These are phyloP conservation scores for Paecilomyces sp. DNA, from an alignment of 2,329 filamentous ascomycete genomes.

Conservation along the genomic window DNA sequence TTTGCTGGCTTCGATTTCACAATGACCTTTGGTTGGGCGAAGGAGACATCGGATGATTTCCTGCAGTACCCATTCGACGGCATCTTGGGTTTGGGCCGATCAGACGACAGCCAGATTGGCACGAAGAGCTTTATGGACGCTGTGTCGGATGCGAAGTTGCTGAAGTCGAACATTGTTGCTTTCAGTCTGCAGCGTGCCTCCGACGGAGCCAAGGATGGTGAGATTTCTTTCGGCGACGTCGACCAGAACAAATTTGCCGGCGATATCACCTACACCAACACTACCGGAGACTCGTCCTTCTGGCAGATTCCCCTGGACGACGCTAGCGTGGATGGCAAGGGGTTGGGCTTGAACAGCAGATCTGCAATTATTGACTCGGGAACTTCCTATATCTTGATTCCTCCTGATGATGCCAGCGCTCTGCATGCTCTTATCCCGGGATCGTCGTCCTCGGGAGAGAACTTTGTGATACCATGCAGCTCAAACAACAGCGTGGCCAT, in stretches of 20 bases:
- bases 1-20: slow-evolving; percentile 59
- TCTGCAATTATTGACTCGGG: slow-evolving; percentile 76
- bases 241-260: slow-evolving; percentile 63
- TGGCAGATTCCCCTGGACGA: slow-evolving; percentile 70
- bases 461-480: slow-evolving; percentile 67
- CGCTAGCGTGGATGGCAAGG: slow-evolving; percentile 54
- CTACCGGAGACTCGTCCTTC: slow-evolving; percentile 46
- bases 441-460: slow-evolving; percentile 50
- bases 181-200: slow-evolving; percentile 61
- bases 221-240: slow-evolving; percentile 67
- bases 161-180: slow-evolving; percentile 62
- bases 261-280: slow-evolving; percentile 58
- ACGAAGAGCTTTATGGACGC: slow-evolving; percentile 61
- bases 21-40: slow-evolving; percentile 66
- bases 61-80: slow-evolving; percentile 76
- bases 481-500: slow-evolving; percentile 56
- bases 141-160: slow-evolving; percentile 48
- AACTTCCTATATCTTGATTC: slow-evolving; percentile 71
- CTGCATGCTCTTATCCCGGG: slow-evolving; percentile 63
- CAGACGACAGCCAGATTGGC: slow-evolving; percentile 42
- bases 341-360: slow-evolving; percentile 46
- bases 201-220: slow-evolving; percentile 63
- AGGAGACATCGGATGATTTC: slow-evolving; percentile 67
- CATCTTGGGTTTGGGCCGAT: slow-evolving; percentile 70
- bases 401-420: slow-evolving; percentile 56